A percentile compares a stretch with the other conserved stretches of the same genome.
Conservation (phyloP, 257 asterid species). For the Gynochthodes officinalis region DNA sequence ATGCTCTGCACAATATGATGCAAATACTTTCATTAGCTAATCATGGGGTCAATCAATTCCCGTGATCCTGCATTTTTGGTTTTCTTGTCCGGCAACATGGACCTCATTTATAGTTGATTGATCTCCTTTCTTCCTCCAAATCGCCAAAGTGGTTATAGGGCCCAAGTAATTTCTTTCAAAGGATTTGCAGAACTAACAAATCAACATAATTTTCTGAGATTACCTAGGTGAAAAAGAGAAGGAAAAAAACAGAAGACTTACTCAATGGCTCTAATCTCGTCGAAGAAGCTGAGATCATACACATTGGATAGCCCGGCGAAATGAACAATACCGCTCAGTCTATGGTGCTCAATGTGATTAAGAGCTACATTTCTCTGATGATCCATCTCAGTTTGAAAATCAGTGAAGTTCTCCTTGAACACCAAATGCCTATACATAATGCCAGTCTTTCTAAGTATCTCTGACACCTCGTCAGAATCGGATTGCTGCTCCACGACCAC, state of each 20-base stretch:
- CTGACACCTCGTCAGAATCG: conserved; percentile 47
- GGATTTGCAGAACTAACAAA: neutral
- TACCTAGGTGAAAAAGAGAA: too few relatives aligned
- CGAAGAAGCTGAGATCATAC: conserved; percentile 77
- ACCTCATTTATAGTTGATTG: too few relatives aligned
- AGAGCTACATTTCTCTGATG: conserved; percentile 79
- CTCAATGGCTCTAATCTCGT: conserved; percentile 72
- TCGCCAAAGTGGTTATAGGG: too few relatives aligned
- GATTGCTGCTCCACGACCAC: conserved; percentile 67
- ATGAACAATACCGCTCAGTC: conserved; percentile 82
- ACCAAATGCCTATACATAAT: conserved; percentile 87
- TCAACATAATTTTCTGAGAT: neutral
- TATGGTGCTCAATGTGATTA: conserved; percentile 84
- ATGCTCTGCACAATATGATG: conserved; percentile 45
- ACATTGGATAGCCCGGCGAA: conserved; percentile 76
- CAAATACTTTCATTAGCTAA: too few relatives aligned
- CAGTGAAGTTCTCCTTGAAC: conserved; percentile 76
- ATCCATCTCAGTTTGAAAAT: conserved; percentile 58
- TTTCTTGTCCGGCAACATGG: too few relatives aligned
- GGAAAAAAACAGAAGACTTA: conserved; percentile 37
- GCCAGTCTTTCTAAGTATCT: conserved; percentile 64
- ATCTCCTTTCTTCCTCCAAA: too few relatives aligned
- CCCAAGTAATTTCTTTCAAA: too few relatives aligned
- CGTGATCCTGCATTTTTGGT: too few relatives aligned
- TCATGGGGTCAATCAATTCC: too few relatives aligned